Evolutionary conservation across 2,329 filamentous ascomycete species (phyloP).

Genomic region (Neofusicoccum ribis): DNA sequence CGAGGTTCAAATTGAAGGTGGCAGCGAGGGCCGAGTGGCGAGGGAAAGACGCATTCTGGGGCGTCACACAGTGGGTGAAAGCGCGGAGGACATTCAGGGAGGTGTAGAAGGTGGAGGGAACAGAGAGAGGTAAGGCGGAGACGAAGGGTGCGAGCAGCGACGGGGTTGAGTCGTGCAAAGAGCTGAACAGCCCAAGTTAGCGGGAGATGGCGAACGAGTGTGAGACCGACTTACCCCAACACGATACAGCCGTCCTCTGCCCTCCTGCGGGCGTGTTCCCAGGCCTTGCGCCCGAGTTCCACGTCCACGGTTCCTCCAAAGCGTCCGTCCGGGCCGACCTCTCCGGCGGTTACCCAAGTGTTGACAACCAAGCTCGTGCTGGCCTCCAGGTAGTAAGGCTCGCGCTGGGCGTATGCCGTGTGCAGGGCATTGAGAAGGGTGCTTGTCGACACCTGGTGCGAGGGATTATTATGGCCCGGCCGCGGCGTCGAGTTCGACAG

Average conservation of each 20-base stretch:
- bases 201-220: neutral
- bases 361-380: conserved; percentile 92
- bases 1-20: conserved; percentile 76
- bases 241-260: conserved; percentile 95
- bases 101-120: conserved; percentile 74
- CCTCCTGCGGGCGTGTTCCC: conserved; percentile 93
- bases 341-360: conserved; percentile 85
- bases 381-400: conserved; percentile 84
- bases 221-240: conserved; percentile 64
- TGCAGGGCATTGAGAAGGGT: conserved; percentile 91
- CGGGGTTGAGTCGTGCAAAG: conserved; percentile 83
- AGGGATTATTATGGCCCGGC: conserved; percentile 60
- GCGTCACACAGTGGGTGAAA: conserved; percentile 84
- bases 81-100: conserved; percentile 80
- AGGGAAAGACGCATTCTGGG: conserved; percentile 81
- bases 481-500: conserved; percentile 59
- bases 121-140: conserved; percentile 73
- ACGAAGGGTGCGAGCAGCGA: conserved; percentile 82
- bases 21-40: conserved; percentile 79
- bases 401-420: conserved; percentile 77
- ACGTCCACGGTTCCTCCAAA: conserved; percentile 78
- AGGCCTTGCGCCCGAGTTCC: conserved; percentile 76
- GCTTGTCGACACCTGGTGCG: conserved; percentile 84
- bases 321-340: conserved; percentile 66
- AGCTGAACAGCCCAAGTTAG: conserved; percentile 53